Base-by-base conservation (phyloP, 345 rosid genomes). In the Pistacia integerrima region DNA sequence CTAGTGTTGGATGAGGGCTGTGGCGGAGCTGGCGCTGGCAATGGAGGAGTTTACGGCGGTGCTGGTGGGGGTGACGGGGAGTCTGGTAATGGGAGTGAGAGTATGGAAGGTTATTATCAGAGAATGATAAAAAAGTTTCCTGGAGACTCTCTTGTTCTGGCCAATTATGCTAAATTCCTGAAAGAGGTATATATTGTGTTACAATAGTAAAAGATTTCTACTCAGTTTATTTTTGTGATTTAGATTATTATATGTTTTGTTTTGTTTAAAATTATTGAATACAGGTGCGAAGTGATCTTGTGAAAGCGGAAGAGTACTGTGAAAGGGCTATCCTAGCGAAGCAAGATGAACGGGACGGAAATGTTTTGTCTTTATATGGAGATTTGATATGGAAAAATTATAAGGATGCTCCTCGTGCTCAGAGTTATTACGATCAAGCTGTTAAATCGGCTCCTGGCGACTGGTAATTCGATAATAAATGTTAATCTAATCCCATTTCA, bases 91-190 rank as follows among this genome's bases (percentile, higher is more conserved):
- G 82, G 79, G 72, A 84, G 73, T 41, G 85, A 85, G 62, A 75
- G 58, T 25, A 62, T 84, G 85, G 89, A 89, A 38, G 70, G 51
- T 6, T 84, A 86, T 80, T 87, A 87, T 65, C 80, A 83, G 79
- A 75, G 70, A 35, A 85, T 86, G 88, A 86, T 89, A 56, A 13
- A 78, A 44, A 69, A 68, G 3, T 74, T 82, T 70, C 88, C 91
- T n/a, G 87, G 81, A 22, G 83, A 86, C 69, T 78, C 80, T 52
- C 83, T 86, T 20, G 70, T 89, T 60, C 93, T 89, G 16, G 77
- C 87, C 12, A 89, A 89, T 65, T 87, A 89, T 59, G 86, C 90
- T 17, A 86, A 77, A 60, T 89, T 80, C 85, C 81, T 89, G 78
- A 87, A 85, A 77, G 93, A 87, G 81, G 93, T 85, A 68, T 25